Conservation (phyloP, 2,329 filamentous ascomycete species). For the Phoma sp. region DNA sequence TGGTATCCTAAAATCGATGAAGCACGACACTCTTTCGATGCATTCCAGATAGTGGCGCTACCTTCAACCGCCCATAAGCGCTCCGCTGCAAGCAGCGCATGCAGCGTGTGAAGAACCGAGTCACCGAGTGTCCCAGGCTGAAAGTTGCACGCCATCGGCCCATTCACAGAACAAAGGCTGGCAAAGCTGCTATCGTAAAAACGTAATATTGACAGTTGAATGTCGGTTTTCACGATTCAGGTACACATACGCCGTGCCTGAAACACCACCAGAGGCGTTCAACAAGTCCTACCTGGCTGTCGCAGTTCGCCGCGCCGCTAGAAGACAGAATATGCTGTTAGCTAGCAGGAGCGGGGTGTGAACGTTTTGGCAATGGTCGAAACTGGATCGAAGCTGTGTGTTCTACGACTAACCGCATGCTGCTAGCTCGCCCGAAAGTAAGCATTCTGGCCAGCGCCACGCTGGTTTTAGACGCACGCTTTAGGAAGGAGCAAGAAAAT, state of each 20-base stretch:
- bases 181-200: neutral
- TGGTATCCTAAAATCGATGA: slow-evolving; percentile 2
- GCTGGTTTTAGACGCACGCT: neutral
- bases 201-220: slow-evolving; percentile 2
- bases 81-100: slow-evolving; percentile 8
- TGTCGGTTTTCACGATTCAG: neutral
- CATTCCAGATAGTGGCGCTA: slow-evolving; percentile 11
- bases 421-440: slow-evolving; percentile 9
- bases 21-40: neutral
- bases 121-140: slow-evolving; percentile 1
- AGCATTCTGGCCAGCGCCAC: slow-evolving; percentile 18
- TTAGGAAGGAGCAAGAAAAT: slow-evolving; percentile 13
- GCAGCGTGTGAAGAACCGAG: neutral
- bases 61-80: slow-evolving; percentile 16
- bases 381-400: slow-evolving; percentile 10
- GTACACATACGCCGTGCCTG: neutral
- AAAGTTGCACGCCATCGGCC: neutral
- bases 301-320: neutral
- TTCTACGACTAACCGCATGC: slow-evolving; percentile 3
- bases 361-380: slow-evolving; percentile 12
- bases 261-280: neutral
- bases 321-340: slow-evolving; percentile 7
- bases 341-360: slow-evolving; percentile 10
- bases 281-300: neutral
- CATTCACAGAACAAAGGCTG: slow-evolving; percentile 1